phyloP scores from a whole-genome alignment of 768 basidiomycete genomes.

The Pholiota conissans region DNA sequence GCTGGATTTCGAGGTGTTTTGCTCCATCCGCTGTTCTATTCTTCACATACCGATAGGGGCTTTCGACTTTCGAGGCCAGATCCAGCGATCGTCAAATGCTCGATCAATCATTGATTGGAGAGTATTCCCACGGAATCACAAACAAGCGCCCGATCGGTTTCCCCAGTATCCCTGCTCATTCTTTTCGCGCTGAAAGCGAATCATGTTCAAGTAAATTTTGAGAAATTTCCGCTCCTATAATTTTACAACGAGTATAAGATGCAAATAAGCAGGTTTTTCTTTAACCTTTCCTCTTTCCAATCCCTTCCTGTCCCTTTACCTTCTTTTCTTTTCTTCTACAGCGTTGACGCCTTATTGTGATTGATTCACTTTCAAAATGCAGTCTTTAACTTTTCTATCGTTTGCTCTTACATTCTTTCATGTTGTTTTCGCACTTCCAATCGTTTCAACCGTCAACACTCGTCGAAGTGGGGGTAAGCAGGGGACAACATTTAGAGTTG shows the following conservation, averaged over 20 bases:
- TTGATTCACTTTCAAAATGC: background rate
- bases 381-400: background rate
- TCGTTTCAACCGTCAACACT: background rate
- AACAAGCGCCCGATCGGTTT: background rate
- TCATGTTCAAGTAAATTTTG: no score
- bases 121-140: background rate
- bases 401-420: background rate
- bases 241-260: background rate
- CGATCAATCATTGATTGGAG: background rate
- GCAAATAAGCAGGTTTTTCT: background rate
- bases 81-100: background rate
- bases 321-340: background rate
- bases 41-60: background rate
- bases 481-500: no score
- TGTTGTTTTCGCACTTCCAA: background rate
- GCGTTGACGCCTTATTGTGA: background rate
- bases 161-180: no score
- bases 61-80: background rate
- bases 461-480: background rate
- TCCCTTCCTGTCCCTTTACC: no score
- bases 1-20: background rate
- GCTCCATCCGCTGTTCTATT: background rate
- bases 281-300: no score
- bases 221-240: background rate
- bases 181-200: no score